phyloP scores from a whole-genome alignment of 441 rosid genomes.

The Erodium texanum region DNA sequence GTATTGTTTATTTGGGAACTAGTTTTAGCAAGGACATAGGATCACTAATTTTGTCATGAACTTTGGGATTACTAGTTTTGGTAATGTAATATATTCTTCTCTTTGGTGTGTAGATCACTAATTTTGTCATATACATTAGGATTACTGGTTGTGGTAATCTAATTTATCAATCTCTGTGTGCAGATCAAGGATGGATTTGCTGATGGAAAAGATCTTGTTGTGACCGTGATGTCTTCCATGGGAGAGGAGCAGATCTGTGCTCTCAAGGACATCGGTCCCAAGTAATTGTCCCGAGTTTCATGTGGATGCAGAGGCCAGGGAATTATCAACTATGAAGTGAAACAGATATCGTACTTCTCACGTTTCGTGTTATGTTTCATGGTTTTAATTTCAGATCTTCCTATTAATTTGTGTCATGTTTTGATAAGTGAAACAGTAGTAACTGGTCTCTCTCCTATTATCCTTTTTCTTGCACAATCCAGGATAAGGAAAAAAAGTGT shows the following conservation, averaged over 20 bases:
- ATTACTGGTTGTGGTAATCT: neutral
- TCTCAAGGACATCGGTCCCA: conserved; percentile 82
- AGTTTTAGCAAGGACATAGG: too few species aligned
- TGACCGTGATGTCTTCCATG: conserved; percentile 84
- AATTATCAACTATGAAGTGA: neutral
- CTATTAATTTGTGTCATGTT: neutral
- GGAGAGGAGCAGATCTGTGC: conserved; percentile 96
- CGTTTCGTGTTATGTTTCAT: neutral
- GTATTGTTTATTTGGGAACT: too few species aligned
- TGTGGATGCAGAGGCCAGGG: neutral
- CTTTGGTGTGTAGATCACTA: too few species aligned
- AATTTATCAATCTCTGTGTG: conserved; percentile 3
- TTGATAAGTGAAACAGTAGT: neutral
- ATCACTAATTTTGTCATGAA: too few species aligned
- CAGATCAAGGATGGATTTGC: conserved; percentile 77
- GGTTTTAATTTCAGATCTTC: neutral
- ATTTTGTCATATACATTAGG: too few species aligned
- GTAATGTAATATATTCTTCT: too few species aligned
- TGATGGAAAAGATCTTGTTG: conserved; percentile 75
- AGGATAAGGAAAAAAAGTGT: neutral
- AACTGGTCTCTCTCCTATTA: neutral
- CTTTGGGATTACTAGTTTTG: too few species aligned
- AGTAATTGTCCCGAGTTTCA: conserved; percentile 17
- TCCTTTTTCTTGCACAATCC: neutral
- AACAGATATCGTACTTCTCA: neutral